Conservation (phyloP, 192 early-diverging fungal species). For the Rhizophagus prolifer region DNA sequence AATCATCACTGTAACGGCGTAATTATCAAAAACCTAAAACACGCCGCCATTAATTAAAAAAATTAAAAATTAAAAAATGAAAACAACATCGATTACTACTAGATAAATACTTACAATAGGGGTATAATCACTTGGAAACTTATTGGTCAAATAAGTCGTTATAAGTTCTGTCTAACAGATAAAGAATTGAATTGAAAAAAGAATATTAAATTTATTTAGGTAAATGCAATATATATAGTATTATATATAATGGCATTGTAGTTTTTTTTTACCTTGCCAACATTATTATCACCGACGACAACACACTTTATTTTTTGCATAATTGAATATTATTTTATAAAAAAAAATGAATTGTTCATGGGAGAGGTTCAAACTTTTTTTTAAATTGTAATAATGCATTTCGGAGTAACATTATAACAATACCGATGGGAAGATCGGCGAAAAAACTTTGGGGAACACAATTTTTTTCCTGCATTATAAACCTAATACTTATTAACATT, state of each 20-base stretch:
- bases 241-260: neutral
- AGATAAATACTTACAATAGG: conserved; percentile 75
- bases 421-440: no score
- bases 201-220: neutral
- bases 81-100: neutral
- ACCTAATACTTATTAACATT: neutral
- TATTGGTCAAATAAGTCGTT: conserved; percentile 96
- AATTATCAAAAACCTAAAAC: conserved; percentile 88
- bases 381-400: no score
- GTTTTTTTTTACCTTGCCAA: conserved; percentile 58
- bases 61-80: neutral
- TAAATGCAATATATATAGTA: neutral
- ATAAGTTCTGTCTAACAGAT: conserved; percentile 79
- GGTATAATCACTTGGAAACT: conserved; percentile 95
- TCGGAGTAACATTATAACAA: no score
- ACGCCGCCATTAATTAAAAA: no score
- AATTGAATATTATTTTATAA: conserved; percentile 5
- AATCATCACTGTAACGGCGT: conserved; percentile 99
- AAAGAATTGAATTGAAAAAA: neutral
- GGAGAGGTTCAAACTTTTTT: no score
- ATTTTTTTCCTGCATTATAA: neutral
- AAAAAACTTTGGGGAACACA: no score
- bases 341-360: no score
- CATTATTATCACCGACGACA: conserved; percentile 77
- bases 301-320: conserved; percentile 87